Evolutionary conservation across 768 basidiomycete species (phyloP).

Genomic region (Pleurotus citrinopileatus): DNA sequence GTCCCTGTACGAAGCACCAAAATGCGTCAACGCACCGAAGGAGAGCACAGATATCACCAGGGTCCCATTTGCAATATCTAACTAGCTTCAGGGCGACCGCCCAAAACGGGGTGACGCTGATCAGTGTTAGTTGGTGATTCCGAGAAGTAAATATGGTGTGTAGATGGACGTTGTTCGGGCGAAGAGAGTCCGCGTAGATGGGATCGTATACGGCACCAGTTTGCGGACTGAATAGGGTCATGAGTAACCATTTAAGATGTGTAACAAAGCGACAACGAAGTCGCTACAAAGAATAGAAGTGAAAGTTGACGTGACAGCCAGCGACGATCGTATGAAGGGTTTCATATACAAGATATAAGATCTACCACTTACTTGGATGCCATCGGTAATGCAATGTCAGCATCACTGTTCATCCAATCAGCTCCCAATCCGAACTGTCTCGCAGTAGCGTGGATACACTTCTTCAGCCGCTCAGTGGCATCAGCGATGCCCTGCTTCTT

Average conservation of each 20-base stretch:
- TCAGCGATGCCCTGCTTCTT: slow-evolving; percentile 41
- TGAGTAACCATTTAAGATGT: neutral
- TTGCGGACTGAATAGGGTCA: slow-evolving; percentile 6
- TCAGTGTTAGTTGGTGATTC: slow-evolving; percentile 46
- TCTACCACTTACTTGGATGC: slow-evolving; percentile 49
- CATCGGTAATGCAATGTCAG: slow-evolving; percentile 70
- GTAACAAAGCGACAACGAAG: neutral
- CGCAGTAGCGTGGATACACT: slow-evolving; percentile 58
- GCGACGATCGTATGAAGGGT: neutral
- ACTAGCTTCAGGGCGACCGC: slow-evolving; percentile 71
- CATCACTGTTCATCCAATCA: slow-evolving; percentile 80
- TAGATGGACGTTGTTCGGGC: slow-evolving; percentile 44
- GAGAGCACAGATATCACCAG: slow-evolving; percentile 63
- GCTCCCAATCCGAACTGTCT: slow-evolving; percentile 43
- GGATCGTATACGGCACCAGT: slow-evolving; percentile 47
- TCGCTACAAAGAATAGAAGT: neutral
- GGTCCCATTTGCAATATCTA: slow-evolving; percentile 61
- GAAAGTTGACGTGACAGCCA: neutral
- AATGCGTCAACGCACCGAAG: slow-evolving; percentile 44
- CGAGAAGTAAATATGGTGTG: slow-evolving; percentile 57
- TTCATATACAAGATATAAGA: neutral
- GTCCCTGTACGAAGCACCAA: neutral
- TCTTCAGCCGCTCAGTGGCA: slow-evolving; percentile 51
- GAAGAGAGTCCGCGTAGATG: slow-evolving; percentile 51
- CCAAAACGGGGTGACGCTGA: slow-evolving; percentile 72